Conservation (phyloP, 2,329 filamentous ascomycete genomes). For the Alternaria panax region DNA sequence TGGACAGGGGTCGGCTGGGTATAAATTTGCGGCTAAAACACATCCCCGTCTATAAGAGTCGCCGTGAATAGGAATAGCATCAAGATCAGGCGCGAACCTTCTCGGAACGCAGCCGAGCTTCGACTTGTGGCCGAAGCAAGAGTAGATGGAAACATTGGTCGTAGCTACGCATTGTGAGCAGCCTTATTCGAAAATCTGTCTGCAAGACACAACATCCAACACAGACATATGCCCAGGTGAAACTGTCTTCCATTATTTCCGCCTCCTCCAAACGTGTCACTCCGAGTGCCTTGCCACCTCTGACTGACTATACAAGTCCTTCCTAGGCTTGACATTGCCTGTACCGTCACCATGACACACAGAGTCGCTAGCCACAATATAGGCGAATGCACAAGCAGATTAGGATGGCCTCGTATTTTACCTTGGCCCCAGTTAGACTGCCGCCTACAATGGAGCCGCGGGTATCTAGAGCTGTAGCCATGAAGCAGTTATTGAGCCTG, state of each 20-base stretch:
- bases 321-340: background rate
- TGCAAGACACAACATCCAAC: background rate
- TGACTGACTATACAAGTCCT: background rate
- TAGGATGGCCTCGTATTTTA: constrained; percentile 13
- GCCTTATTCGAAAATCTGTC: background rate
- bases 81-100: constrained; percentile 6
- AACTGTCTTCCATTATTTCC: background rate
- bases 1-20: constrained; percentile 19
- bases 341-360: constrained; percentile 6
- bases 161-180: background rate
- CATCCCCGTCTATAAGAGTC: constrained; percentile 15
- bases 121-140: background rate
- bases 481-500: background rate
- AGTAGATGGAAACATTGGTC: too few relatives aligned
- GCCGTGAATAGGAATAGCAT: constrained; percentile 34
- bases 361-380: constrained; percentile 16
- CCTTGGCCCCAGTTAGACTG: constrained; percentile 11
- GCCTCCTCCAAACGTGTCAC: background rate
- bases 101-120: constrained; percentile 13
- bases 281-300: background rate
- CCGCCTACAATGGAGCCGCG: constrained; percentile 10
- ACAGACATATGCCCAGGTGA: background rate
- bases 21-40: constrained; percentile 41
- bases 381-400: constrained; percentile 15
- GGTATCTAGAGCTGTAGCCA: constrained; percentile 2